Conservation (phyloP, 2,329 filamentous ascomycete species). For the Fusarium coicis region DNA sequence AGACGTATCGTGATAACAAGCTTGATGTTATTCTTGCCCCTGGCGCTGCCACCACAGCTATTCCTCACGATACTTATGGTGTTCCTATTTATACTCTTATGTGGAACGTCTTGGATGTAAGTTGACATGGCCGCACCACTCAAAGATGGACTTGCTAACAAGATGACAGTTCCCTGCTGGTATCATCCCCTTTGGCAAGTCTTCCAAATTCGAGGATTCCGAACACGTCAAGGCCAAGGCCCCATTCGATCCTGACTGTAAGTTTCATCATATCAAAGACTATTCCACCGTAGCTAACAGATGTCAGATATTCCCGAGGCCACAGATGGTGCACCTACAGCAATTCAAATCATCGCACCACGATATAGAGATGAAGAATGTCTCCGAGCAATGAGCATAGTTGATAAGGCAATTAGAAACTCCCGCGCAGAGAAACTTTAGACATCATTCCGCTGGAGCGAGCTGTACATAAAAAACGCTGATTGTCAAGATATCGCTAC, state of each 20-base stretch:
- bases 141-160: background rate
- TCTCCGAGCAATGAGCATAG: conserved; percentile 32
- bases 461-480: too few species aligned
- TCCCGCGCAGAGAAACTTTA: background rate
- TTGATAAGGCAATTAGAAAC: conserved; percentile 14
- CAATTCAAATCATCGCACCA: conserved; percentile 34
- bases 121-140: fast-evolving
- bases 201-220: conserved; percentile 28
- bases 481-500: background rate
- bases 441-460: background rate
- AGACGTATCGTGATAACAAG: conserved; percentile 23
- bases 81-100: conserved; percentile 37
- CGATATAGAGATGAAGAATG: conserved; percentile 40
- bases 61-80: conserved; percentile 39
- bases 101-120: conserved; percentile 41
- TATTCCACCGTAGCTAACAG: background rate
- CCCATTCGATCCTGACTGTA: conserved; percentile 38
- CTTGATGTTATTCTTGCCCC: conserved; percentile 36
- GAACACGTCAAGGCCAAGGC: conserved; percentile 17
- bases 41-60: conserved; percentile 24
- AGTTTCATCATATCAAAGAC: fast-evolving
- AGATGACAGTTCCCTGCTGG: conserved; percentile 30
- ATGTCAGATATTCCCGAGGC: conserved; percentile 25
- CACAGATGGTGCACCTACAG: conserved; percentile 26
- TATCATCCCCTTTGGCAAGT: conserved; percentile 30